Conservation (phyloP, 805 yeast genomes). For the Pichia kluyveri region DNA sequence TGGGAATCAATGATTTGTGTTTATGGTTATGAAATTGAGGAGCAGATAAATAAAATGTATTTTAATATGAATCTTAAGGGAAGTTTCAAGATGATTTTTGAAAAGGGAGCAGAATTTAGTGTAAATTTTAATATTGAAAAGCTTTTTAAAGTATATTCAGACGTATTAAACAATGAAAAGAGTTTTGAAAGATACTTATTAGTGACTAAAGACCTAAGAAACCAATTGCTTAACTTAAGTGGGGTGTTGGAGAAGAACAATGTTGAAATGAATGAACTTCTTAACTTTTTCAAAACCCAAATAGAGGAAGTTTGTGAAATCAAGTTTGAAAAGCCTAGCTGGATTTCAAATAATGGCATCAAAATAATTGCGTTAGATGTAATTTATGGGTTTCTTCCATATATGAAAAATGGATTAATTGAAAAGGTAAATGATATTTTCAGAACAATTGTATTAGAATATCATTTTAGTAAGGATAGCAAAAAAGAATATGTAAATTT, state of each 20-base stretch:
- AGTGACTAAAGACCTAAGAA: conserved; percentile 57
- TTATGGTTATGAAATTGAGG: too few species aligned
- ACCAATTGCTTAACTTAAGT: conserved; percentile 51
- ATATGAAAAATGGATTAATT: conserved; percentile 43
- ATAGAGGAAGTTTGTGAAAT: conserved; percentile 42
- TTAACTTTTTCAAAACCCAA: conserved; percentile 45
- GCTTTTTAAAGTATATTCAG: conserved; percentile 40
- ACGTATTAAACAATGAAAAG: conserved; percentile 41
- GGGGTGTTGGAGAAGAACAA: too few species aligned
- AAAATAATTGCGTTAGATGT: conserved; percentile 58
- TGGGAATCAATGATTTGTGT: too few species aligned
- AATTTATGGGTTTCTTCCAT: conserved; percentile 54
- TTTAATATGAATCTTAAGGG: too few species aligned
- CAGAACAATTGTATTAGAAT: conserved; percentile 47
- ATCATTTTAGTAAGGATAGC: conserved; percentile 70
- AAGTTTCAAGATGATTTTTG: too few species aligned
- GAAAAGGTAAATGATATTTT: conserved; percentile 57
- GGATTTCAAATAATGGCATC: conserved; percentile 46
- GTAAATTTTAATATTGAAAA: conserved; percentile 33
- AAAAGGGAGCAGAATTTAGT: too few species aligned
- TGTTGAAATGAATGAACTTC: conserved; percentile 9
- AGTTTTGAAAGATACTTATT: conserved; percentile 69
- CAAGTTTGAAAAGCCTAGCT: conserved; percentile 26
- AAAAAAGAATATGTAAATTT: conserved; percentile 73
- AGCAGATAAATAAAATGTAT: too few species aligned